These are phyloP conservation scores for Globisporangium lucens DNA, from an alignment of 352 stramenopile genomes.

Conservation along the genomic window DNA sequence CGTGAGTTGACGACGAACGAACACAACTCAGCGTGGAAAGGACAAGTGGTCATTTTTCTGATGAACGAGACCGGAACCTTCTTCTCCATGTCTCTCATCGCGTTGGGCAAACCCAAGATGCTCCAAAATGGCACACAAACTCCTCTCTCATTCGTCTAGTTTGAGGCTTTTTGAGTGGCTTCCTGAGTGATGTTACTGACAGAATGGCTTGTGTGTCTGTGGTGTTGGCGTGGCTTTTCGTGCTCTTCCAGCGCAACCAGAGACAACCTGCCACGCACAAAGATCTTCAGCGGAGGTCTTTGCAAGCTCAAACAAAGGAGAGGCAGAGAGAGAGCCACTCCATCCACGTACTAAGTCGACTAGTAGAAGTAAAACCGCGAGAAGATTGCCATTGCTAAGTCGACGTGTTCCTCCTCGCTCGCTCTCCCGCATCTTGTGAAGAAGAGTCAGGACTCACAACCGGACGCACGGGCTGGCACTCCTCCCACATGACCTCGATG, in stretches of 20 bases:
- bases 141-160: neutral
- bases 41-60: neutral
- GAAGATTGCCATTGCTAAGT: neutral
- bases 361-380: neutral
- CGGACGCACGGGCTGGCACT: neutral
- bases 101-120: neutral
- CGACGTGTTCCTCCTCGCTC: neutral
- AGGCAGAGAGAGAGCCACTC: too few species aligned
- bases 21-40: neutral
- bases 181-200: neutral
- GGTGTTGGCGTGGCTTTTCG: neutral
- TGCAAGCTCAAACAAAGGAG: too few species aligned
- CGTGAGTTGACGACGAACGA: neutral
- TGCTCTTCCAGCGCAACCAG: neutral
- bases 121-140: neutral
- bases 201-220: neutral
- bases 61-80: neutral
- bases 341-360: neutral
- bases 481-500: neutral
- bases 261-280: neutral
- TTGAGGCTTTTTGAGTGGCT: neutral
- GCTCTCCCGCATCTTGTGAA: neutral
- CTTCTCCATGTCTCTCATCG: neutral
- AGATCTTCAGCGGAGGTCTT: too few species aligned
- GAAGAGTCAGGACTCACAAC: neutral